phyloP scores from a whole-genome alignment of 1,284 basidiomycete genomes.

The Veloboletus limbatus region DNA sequence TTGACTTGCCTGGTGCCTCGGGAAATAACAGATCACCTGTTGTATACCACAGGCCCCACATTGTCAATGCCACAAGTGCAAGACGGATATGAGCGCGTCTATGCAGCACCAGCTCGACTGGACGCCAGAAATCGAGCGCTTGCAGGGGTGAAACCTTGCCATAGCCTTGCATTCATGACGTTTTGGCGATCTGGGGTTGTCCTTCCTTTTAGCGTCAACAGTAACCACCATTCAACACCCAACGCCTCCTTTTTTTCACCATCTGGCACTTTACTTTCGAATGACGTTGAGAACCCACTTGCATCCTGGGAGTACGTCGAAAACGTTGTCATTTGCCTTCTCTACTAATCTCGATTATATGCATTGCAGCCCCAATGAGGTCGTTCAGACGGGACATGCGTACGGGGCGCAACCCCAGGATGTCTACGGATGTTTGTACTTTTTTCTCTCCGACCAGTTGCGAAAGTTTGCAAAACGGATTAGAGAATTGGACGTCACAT shows the following conservation, averaged over 20 bases:
- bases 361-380: slow-evolving; percentile 14
- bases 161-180: slow-evolving; percentile 38
- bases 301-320: slow-evolving; percentile 41
- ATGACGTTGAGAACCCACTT: slow-evolving; percentile 35
- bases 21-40: slow-evolving; percentile 32
- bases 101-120: slow-evolving; percentile 29
- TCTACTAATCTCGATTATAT: neutral
- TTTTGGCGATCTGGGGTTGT: slow-evolving; percentile 41
- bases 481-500: slow-evolving; percentile 31
- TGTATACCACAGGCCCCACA: slow-evolving; percentile 27
- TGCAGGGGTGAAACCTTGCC: slow-evolving; percentile 33
- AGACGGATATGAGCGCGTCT: slow-evolving; percentile 25
- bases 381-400: slow-evolving; percentile 34
- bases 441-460: slow-evolving; percentile 40
- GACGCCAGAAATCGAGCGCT: slow-evolving; percentile 37
- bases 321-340: neutral
- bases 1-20: slow-evolving; percentile 28
- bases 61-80: slow-evolving; percentile 20
- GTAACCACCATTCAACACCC: slow-evolving; percentile 35
- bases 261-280: slow-evolving; percentile 31
- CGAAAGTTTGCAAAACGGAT: slow-evolving; percentile 35
- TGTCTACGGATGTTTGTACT: slow-evolving; percentile 45
- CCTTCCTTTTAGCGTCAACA: slow-evolving; percentile 40
- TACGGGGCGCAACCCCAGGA: slow-evolving; percentile 38
- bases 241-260: slow-evolving; percentile 40